phyloP scores from a whole-genome alignment of 331 rosid genomes.

The Malus hybrid region DNA sequence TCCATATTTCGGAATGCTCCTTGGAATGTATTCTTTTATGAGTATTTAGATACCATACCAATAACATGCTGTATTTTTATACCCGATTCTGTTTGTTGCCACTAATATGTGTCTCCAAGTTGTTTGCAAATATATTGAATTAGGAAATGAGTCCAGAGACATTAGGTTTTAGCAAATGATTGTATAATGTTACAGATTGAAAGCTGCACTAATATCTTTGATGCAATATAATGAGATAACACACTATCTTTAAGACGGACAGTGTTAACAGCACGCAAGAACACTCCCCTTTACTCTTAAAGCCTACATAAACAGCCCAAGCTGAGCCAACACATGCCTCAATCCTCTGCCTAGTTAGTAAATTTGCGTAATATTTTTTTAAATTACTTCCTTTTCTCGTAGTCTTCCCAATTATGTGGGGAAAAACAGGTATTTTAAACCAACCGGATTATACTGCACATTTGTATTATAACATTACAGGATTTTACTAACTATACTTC shows the following conservation, averaged over 20 bases:
- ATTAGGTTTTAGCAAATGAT: not conserved
- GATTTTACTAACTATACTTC: not conserved
- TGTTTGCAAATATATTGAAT: not conserved
- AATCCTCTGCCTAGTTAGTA: not conserved
- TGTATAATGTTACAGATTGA: not conserved
- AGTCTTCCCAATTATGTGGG: too few relatives aligned
- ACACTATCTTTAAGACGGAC: not conserved
- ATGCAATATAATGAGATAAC: not conserved
- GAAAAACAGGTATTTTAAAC: too few relatives aligned
- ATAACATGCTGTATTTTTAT: not conserved
- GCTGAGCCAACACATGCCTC: not conserved
- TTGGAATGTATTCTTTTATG: too few relatives aligned
- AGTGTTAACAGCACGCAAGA: not conserved
- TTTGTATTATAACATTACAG: too few relatives aligned
- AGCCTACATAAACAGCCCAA: not conserved
- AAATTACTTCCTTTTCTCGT: too few relatives aligned
- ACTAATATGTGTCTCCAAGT: not conserved
- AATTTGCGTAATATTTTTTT: too few relatives aligned
- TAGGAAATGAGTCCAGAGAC: not conserved
- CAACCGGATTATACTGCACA: too few relatives aligned
- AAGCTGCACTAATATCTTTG: not conserved
- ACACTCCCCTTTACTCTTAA: not conserved
- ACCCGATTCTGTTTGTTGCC: not conserved
- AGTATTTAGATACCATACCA: too few relatives aligned
- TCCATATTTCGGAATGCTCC: too few relatives aligned